phyloP scores from a whole-genome alignment of 2,329 filamentous ascomycete genomes.

The Dothideomycetes sp. region DNA sequence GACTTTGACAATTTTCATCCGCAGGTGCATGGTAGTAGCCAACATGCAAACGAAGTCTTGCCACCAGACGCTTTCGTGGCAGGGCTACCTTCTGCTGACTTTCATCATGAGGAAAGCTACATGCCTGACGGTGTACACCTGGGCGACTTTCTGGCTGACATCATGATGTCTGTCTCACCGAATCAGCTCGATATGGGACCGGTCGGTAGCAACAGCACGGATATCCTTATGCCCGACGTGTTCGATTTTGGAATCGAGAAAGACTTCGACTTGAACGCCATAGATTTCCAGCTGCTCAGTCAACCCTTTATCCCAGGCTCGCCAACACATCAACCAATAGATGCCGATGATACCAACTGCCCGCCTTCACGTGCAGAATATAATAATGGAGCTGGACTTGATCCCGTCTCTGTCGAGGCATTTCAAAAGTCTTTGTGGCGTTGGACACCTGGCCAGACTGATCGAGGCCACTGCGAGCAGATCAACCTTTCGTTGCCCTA shows the following conservation, averaged over 20 bases:
- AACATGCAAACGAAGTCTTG: too few species aligned
- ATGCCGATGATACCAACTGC: not conserved
- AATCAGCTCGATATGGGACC: not conserved
- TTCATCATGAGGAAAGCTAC: not conserved
- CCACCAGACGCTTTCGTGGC: not conserved
- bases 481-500: not conserved
- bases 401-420: not conserved
- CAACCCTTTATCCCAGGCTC: not conserved
- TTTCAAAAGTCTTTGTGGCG: conserved; percentile 4
- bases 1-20: too few species aligned
- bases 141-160: conserved; percentile 2
- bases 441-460: not conserved
- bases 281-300: conserved; percentile 1
- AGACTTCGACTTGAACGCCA: not conserved
- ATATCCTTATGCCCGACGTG: not conserved
- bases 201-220: not conserved
- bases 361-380: not conserved
- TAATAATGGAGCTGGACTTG: not conserved
- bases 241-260: conserved; percentile 2
- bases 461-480: conserved; percentile 4
- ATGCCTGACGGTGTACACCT: not conserved
- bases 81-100: not conserved
- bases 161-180: conserved; percentile 2
- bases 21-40: too few species aligned
- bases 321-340: not conserved